Percentiles rank a stretch among this genome's conserved stretches.
phyloP scores from a whole-genome alignment of 768 basidiomycete genomes.

The Myochromella boudieri region DNA sequence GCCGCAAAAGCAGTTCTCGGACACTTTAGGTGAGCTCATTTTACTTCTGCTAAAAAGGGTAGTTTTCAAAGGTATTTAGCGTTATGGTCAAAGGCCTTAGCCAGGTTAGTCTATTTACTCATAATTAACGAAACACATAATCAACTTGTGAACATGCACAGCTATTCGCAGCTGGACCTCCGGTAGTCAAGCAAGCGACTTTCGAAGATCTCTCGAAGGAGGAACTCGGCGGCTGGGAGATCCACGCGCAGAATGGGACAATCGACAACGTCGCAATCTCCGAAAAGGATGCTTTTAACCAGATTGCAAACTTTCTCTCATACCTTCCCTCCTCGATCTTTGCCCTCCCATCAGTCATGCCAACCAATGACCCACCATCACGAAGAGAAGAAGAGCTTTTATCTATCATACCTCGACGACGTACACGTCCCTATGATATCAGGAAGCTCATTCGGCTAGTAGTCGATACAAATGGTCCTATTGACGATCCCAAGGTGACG shows the following conservation, averaged over 20 bases:
- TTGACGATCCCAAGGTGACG: conserved; percentile 11
- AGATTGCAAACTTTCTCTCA: conserved; percentile 35
- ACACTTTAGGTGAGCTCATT: conserved; percentile 32
- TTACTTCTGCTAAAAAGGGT: background rate
- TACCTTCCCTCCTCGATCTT: conserved; percentile 42
- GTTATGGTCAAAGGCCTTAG: conserved; percentile 43
- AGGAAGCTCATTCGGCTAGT: conserved; percentile 32
- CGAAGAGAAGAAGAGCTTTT: conserved; percentile 35
- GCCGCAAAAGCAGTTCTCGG: conserved; percentile 37
- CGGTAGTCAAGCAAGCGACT: conserved; percentile 17
- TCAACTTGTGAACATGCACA: background rate
- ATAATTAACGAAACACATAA: background rate
- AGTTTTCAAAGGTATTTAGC: conserved; percentile 16
- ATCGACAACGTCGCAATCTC: conserved; percentile 37
- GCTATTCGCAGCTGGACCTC: conserved; percentile 17
- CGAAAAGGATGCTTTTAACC: conserved; percentile 34
- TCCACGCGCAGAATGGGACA: conserved; percentile 35
- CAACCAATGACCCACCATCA: conserved; percentile 22
- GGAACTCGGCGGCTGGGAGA: conserved; percentile 35
- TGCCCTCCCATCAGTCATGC: conserved; percentile 26
- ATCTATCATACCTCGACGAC: conserved; percentile 34
- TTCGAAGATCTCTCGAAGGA: conserved; percentile 19
- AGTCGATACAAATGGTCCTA: conserved; percentile 25
- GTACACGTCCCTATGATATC: conserved; percentile 35
- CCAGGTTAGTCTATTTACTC: conserved; percentile 14